A percentile compares a stretch with the other conserved stretches of the same genome.
Evolutionary conservation across 2,329 filamentous ascomycete genomes (phyloP).

Genomic region (Ophiocordyceps camponoti-floridani): DNA sequence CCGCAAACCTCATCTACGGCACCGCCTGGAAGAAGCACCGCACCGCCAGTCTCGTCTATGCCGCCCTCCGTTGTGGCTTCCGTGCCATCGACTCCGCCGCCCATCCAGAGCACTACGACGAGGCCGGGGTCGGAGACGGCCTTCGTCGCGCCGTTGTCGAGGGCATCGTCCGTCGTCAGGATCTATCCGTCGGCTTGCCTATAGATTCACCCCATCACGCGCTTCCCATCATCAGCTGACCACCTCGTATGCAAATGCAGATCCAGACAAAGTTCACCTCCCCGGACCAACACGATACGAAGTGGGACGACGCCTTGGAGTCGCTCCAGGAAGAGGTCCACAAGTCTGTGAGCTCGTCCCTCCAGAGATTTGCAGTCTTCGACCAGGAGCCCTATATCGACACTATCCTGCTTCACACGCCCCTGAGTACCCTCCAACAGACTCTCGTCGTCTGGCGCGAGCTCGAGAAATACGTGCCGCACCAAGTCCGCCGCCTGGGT

Average conservation of each 20-base stretch:
- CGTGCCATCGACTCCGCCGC: conserved; percentile 61
- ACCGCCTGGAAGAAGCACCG: conserved; percentile 71
- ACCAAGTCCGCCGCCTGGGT: conserved; percentile 46
- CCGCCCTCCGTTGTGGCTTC: conserved; percentile 52
- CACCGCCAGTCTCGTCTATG: conserved; percentile 48
- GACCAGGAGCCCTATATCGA: conserved; percentile 35
- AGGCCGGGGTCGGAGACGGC: conserved; percentile 50
- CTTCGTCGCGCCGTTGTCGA: conserved; percentile 42
- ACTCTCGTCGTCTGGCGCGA: conserved; percentile 48
- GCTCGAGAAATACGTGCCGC: conserved; percentile 48
- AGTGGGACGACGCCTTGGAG: conserved; percentile 42
- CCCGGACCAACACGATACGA: conserved; percentile 39
- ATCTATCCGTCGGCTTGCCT: conserved; percentile 39
- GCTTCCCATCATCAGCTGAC: neutral
- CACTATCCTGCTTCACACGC: conserved; percentile 58
- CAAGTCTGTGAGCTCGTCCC: conserved; percentile 47
- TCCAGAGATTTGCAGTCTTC: conserved; percentile 38
- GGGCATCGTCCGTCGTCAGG: conserved; percentile 33
- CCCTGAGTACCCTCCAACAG: conserved; percentile 21
- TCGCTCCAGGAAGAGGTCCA: conserved; percentile 47
- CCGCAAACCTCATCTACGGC: conserved; percentile 50
- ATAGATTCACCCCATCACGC: neutral
- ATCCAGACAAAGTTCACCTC: conserved; percentile 76
- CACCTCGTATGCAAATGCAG: conserved; percentile 14
- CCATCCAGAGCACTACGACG: conserved; percentile 63